Percentiles rank a stretch among this genome's conserved stretches.
phyloP scores from a whole-genome alignment of 768 basidiomycete genomes.

The Amanita polypyramis region DNA sequence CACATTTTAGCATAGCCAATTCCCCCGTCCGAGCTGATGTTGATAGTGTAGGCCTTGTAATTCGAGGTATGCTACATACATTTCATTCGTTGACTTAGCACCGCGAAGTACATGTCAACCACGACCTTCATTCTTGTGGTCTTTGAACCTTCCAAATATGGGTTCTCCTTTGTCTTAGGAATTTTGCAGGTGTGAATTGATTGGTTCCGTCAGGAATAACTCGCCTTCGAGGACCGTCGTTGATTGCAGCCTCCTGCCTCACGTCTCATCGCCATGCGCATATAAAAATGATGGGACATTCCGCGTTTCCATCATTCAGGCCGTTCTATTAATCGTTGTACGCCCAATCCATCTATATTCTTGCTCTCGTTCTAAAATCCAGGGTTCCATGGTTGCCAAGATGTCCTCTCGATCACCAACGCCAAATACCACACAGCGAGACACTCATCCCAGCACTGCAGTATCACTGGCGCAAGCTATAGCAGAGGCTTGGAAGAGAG shows the following conservation, averaged over 20 bases:
- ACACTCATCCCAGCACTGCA: conserved; percentile 19
- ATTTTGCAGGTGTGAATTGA: conserved; percentile 28
- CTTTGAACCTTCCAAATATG: conserved; percentile 44
- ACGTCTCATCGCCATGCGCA: conserved; percentile 27
- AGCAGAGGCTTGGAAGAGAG: conserved; percentile 57
- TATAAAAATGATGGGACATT: conserved; percentile 35
- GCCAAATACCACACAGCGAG: conserved; percentile 23
- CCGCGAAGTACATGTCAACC: background rate
- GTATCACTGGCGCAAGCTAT: conserved; percentile 52
- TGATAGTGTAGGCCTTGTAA: background rate
- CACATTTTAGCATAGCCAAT: background rate
- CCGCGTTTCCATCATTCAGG: conserved; percentile 23
- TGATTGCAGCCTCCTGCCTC: conserved; percentile 27
- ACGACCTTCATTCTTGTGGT: conserved; percentile 3
- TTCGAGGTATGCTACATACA: background rate
- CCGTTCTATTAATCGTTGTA: conserved; percentile 26
- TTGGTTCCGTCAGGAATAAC: conserved; percentile 22
- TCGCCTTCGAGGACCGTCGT: conserved; percentile 26
- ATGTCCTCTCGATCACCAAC: conserved; percentile 35
- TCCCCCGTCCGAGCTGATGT: background rate
- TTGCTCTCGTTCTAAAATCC: conserved; percentile 20
- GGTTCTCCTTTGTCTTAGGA: conserved; percentile 36
- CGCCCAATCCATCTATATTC: conserved; percentile 21
- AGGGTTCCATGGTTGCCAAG: conserved; percentile 23
- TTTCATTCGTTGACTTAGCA: background rate